A percentile compares a stretch with the other conserved stretches of the same genome.
Conservation (phyloP, 192 early-diverging fungal genomes). For the Coemansia reversa region DNA sequence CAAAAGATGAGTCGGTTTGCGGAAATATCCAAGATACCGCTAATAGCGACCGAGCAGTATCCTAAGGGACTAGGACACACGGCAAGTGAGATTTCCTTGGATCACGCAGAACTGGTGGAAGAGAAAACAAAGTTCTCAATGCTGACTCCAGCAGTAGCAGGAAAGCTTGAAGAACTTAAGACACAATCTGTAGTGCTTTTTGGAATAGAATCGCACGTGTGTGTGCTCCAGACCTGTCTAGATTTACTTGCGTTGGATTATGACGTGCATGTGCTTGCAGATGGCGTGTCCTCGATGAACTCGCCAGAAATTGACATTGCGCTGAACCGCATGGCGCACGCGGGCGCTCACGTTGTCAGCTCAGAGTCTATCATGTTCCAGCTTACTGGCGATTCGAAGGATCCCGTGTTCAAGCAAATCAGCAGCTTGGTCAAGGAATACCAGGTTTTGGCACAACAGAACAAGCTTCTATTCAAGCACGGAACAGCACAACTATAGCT, state of each 20-base stretch:
- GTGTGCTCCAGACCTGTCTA: conserved; percentile 91
- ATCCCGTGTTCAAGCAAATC: conserved; percentile 76
- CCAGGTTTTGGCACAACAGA: conserved; percentile 63
- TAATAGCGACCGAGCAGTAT: conserved; percentile 90
- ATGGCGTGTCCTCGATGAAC: conserved; percentile 90
- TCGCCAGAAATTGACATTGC: conserved; percentile 82
- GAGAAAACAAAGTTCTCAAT: conserved; percentile 91
- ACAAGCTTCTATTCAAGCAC: conserved; percentile 60
- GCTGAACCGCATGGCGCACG: conserved; percentile 61
- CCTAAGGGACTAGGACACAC: conserved; percentile 73
- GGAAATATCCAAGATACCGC: conserved; percentile 73
- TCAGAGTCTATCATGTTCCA: conserved; percentile 79
- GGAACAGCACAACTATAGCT: conserved; percentile 14
- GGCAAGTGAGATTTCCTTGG: conserved; percentile 72
- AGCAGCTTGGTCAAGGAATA: conserved; percentile 84
- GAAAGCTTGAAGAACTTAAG: conserved; percentile 52
- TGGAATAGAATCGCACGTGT: conserved; percentile 96
- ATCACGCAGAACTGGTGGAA: conserved; percentile 57
- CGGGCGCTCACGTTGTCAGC: conserved; percentile 74
- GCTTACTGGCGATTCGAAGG: conserved; percentile 60
- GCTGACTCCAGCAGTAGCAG: conserved; percentile 63
- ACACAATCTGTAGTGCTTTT: conserved; percentile 77
- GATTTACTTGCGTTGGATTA: conserved; percentile 76
- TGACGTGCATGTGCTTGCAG: conserved; percentile 86
- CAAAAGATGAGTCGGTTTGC: conserved; percentile 81